Conservation (phyloP, 192 early-diverging fungal genomes). For the Entomortierella beljakovae region DNA sequence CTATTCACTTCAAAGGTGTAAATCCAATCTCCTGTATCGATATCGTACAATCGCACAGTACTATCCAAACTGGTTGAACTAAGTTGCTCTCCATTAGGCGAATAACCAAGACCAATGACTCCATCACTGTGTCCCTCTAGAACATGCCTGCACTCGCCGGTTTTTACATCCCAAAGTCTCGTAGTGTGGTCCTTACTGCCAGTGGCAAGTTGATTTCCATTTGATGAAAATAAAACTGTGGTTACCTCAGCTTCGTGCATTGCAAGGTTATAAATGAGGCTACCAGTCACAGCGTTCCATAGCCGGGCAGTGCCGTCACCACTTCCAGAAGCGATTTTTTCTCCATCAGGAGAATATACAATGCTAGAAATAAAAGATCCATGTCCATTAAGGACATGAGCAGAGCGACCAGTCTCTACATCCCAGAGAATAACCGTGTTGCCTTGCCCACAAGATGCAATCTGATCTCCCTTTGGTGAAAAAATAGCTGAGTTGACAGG, state of each 20-base stretch:
- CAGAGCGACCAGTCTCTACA: background rate
- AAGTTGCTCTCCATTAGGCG: background rate
- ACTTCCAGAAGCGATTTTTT: background rate
- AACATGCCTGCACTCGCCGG: background rate
- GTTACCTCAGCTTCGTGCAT: background rate
- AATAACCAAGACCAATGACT: background rate
- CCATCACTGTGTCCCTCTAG: background rate
- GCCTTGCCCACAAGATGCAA: background rate
- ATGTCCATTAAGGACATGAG: background rate
- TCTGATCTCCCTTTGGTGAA: background rate
- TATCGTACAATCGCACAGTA: too few relatives aligned
- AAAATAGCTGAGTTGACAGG: too few relatives aligned
- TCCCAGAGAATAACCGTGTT: background rate
- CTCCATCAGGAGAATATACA: background rate
- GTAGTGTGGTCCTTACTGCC: background rate
- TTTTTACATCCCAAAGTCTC: background rate
- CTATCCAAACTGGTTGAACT: too few relatives aligned
- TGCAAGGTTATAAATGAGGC: background rate
- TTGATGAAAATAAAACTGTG: background rate
- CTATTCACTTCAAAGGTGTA: too few relatives aligned
- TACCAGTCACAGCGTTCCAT: constrained; percentile 8
- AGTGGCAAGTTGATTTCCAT: background rate
- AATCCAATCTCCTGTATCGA: too few relatives aligned
- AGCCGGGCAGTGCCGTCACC: background rate
- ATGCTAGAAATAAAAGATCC: background rate